Percentiles rank a stretch among this genome's conserved stretches.
Conservation (phyloP, 179 eudicot genomes). For the Silene coronaria region DNA sequence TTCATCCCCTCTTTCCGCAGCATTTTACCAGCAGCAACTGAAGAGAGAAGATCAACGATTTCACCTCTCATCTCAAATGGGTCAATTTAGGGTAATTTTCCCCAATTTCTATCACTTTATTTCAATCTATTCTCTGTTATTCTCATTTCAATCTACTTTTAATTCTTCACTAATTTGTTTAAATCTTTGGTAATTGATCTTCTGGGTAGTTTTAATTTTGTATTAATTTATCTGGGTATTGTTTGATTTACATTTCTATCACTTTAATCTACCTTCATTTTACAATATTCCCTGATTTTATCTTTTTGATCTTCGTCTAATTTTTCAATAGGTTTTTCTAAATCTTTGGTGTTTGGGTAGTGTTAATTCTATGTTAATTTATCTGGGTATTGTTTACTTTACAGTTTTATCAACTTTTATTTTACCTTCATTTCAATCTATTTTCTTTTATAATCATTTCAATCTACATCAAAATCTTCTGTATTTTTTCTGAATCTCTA, state of each 20-base stretch:
- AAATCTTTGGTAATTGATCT: neutral
- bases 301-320: neutral
- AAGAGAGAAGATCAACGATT: constrained; percentile 7
- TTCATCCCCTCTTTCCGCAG: neutral
- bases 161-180: neutral
- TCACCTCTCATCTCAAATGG: constrained; percentile 36
- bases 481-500: neutral
- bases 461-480: neutral
- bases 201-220: neutral
- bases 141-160: no score
- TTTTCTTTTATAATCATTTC: neutral
- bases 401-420: neutral
- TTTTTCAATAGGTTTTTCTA: no score
- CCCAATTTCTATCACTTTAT: neutral
- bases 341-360: neutral
- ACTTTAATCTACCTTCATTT: neutral
- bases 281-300: no score
- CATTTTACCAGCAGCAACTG: no score
- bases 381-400: neutral
- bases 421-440: neutral
- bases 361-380: no score
- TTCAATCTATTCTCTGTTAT: neutral
- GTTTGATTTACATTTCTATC: neutral
- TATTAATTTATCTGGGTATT: neutral
- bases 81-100: constrained; percentile 34